Percentiles rank a stretch among this genome's conserved stretches.
These are phyloP conservation scores for Metschnikowia peoriensis DNA, from an alignment of 805 yeast genomes.

Conservation along the genomic window DNA sequence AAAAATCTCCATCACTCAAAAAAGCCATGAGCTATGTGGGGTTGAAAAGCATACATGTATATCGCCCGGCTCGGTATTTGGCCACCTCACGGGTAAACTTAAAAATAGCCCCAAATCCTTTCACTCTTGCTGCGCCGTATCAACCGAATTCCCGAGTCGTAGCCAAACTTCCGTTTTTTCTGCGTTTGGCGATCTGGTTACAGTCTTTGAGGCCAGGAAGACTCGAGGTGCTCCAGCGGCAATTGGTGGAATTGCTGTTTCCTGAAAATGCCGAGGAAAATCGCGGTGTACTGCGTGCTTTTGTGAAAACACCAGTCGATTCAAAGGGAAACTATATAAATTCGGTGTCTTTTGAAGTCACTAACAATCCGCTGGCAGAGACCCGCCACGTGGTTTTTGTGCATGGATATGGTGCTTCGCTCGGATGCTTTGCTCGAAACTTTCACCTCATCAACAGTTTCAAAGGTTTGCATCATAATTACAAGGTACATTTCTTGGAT, in stretches of 20 bases:
- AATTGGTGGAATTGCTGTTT: slow-evolving; percentile 35
- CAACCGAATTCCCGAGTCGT: slow-evolving; percentile 11
- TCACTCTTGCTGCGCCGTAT: slow-evolving; percentile 12
- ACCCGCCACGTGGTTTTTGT: slow-evolving; percentile 48
- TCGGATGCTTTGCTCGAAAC: slow-evolving; percentile 57
- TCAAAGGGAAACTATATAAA: slow-evolving; percentile 30
- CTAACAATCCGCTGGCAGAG: slow-evolving; percentile 20
- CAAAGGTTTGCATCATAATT: slow-evolving; percentile 30
- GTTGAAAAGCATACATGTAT: neutral
- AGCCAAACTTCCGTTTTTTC: slow-evolving; percentile 13
- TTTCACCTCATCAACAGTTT: slow-evolving; percentile 40
- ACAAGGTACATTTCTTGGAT: slow-evolving; percentile 50
- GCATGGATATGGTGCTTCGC: slow-evolving; percentile 58
- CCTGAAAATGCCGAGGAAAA: slow-evolving; percentile 24
- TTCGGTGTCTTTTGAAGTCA: slow-evolving; percentile 32
- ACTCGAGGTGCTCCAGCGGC: slow-evolving; percentile 32
- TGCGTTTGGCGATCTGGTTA: slow-evolving; percentile 18
- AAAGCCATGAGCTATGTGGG: neutral
- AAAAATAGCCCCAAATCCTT: neutral
- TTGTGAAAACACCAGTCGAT: slow-evolving; percentile 23
- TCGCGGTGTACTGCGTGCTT: slow-evolving; percentile 19
- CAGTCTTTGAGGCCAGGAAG: slow-evolving; percentile 24
- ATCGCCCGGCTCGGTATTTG: neutral
- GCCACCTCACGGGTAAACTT: neutral
- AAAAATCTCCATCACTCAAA: too few relatives aligned